Conservation (phyloP, 176 grass and related monocot genomes). For the Rhynchospora breviuscula region DNA sequence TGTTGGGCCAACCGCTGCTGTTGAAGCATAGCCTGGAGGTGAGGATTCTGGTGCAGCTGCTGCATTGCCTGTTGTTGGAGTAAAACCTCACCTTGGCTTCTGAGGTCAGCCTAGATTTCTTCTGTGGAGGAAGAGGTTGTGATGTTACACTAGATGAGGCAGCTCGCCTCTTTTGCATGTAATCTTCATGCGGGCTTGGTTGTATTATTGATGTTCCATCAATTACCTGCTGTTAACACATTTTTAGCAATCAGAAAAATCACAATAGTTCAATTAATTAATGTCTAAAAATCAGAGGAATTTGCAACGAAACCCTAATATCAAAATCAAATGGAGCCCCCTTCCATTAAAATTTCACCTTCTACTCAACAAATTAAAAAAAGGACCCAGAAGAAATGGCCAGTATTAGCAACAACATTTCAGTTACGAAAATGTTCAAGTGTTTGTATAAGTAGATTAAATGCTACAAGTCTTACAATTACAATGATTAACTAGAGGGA, state of each 20-base stretch:
- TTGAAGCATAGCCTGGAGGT: slow-evolving; percentile 70
- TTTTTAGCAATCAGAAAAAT: neutral
- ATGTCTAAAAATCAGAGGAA: neutral
- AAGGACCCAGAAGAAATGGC: neutral
- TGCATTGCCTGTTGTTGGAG: slow-evolving; percentile 61
- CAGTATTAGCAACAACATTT: neutral
- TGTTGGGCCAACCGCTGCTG: slow-evolving; percentile 57
- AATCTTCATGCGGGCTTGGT: slow-evolving; percentile 67
- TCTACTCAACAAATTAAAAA: neutral
- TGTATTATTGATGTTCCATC: slow-evolving; percentile 83
- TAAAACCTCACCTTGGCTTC: slow-evolving; percentile 46
- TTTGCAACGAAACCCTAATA: neutral
- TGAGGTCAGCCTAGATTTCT: slow-evolving; percentile 70
- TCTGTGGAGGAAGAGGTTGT: slow-evolving; percentile 65
- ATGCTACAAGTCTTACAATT: neutral
- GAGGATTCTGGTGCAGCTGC: slow-evolving; percentile 60
- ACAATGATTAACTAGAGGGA: neutral
- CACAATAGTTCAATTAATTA: neutral
- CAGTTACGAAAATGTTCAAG: neutral
- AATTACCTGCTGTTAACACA: slow-evolving; percentile 31
- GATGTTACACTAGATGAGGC: slow-evolving; percentile 80
- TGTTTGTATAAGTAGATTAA: neutral
- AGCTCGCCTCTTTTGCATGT: slow-evolving; percentile 51
- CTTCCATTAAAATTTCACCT: neutral
- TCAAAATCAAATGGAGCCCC: neutral